Evolutionary conservation across 148 eudicot genomes (phyloP), one percentile per base, ranked within the genome.

Genomic region (Rhododendron simsii): DNA sequence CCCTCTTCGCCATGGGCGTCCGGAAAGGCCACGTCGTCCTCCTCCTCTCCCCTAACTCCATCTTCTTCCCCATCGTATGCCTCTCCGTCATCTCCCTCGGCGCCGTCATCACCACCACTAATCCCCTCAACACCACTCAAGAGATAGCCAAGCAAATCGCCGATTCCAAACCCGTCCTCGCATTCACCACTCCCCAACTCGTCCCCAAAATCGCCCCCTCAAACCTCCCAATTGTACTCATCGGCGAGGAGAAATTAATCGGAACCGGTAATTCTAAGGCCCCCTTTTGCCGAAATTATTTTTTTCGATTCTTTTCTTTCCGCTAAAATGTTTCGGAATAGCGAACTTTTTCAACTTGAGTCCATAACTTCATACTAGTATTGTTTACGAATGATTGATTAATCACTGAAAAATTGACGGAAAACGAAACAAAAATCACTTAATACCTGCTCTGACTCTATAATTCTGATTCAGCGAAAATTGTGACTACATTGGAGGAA

Each of bases 1-100:
- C 90, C 59, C 96, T 94, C 93, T 90, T 92, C 87, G 90, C 91
- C 83, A 74, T 89, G 65, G 90, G 90, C 4, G 82, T 95, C 33
- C 90, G 92, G 0, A 97, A 97, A 47, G 95, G 95, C 86, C 89
- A 97, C 87, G 99, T 97, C 61, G 82, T 93, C 44, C 88, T 97
- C 80, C 87, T 97, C 59, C 96, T 97, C 84, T 92, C 96, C 0
- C 99, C 99, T 0, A 95, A 94, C 89, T 97, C 99, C n/a, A 88
- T 95, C 84, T 89, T 80, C 90, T 95, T 95, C 91, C 99, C 99
- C 1, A 14, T 95, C 30, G 93, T 97, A 20, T 93, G 96, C 81
- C 95, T 97, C 81, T 86, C 99, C 33, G 95, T 93, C 7, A 91
- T 95, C 92, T 92, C 98, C 2, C 91, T 97, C 41, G 99, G 99